These are phyloP conservation scores for Candida sphagnicola DNA, from an alignment of 805 yeast species.

Conservation along the genomic window DNA sequence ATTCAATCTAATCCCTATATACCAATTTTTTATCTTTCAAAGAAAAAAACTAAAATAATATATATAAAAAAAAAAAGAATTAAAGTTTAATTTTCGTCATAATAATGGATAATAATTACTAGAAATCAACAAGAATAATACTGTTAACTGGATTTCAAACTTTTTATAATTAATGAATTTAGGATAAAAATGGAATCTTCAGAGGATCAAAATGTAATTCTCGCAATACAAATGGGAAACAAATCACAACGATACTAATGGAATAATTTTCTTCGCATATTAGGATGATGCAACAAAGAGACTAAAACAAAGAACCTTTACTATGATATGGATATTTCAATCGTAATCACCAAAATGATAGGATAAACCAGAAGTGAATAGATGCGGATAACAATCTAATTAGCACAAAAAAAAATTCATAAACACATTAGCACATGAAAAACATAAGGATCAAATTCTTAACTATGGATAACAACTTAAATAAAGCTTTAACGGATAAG, in stretches of 20 bases:
- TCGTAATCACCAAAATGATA: too few species aligned
- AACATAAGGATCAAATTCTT: not conserved
- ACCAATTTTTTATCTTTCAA: constrained; percentile 3
- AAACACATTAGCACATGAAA: not conserved
- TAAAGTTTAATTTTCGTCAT: constrained; percentile 4
- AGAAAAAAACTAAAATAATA: constrained; percentile 3
- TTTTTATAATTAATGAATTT: constrained; percentile 1
- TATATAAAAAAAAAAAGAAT: constrained; percentile 2
- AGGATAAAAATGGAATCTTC: not conserved
- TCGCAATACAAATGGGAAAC: not conserved
- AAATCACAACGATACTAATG: not conserved
- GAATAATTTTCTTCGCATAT: not conserved
- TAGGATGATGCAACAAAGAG: not conserved
- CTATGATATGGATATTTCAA: too few species aligned
- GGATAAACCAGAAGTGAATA: not conserved
- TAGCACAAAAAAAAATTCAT: not conserved
- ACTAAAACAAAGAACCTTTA: too few species aligned
- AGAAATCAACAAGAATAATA: not conserved
- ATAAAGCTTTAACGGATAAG: not conserved
- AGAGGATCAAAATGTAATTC: not conserved
- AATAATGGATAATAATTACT: not conserved
- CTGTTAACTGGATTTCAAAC: not conserved
- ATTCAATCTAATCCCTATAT: constrained; percentile 1
- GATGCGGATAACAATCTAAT: not conserved
- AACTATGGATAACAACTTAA: not conserved